Evolutionary conservation across 169 alveolate species (phyloP).

Genomic region (Plasmodium billcollinsi): DNA sequence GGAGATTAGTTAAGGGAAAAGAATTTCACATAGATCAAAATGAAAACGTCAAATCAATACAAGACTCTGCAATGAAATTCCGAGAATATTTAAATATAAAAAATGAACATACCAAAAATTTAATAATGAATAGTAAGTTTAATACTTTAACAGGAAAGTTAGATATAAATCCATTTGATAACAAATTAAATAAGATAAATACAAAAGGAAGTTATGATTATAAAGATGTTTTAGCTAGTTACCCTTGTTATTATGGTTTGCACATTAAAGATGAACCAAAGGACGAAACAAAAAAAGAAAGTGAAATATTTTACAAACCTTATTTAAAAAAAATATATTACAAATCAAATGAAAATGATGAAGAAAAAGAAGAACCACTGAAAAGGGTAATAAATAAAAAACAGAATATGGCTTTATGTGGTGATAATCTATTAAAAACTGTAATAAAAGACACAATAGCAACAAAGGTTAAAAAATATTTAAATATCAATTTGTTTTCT

Average conservation of each 20-base stretch:
- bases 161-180: slow-evolving; percentile 24
- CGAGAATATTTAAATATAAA: slow-evolving; percentile 58
- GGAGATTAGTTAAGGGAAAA: slow-evolving; percentile 72
- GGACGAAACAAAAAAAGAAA: not conserved
- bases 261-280: not conserved
- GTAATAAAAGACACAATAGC: slow-evolving; percentile 33
- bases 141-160: slow-evolving; percentile 64
- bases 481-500: slow-evolving; percentile 17
- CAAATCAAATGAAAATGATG: slow-evolving; percentile 4
- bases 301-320: not conserved
- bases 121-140: slow-evolving; percentile 34
- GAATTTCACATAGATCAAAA: slow-evolving; percentile 38
- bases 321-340: not conserved
- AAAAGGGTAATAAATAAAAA: slow-evolving; percentile 31
- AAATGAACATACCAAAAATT: slow-evolving; percentile 52
- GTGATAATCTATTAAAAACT: slow-evolving; percentile 27
- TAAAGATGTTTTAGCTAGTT: slow-evolving; percentile 21
- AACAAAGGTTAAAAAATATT: slow-evolving; percentile 36
- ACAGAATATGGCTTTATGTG: slow-evolving; percentile 54
- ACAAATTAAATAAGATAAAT: slow-evolving; percentile 8
- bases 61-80: slow-evolving; percentile 45
- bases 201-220: slow-evolving; percentile 21
- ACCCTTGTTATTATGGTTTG: slow-evolving; percentile 30
- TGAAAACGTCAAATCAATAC: slow-evolving; percentile 44
- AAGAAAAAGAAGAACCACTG: slow-evolving; percentile 3